A percentile compares a stretch with the other conserved stretches of the same genome.
phyloP scores from a whole-genome alignment of 148 eudicot genomes.

The Vaccinium corymbosum region DNA sequence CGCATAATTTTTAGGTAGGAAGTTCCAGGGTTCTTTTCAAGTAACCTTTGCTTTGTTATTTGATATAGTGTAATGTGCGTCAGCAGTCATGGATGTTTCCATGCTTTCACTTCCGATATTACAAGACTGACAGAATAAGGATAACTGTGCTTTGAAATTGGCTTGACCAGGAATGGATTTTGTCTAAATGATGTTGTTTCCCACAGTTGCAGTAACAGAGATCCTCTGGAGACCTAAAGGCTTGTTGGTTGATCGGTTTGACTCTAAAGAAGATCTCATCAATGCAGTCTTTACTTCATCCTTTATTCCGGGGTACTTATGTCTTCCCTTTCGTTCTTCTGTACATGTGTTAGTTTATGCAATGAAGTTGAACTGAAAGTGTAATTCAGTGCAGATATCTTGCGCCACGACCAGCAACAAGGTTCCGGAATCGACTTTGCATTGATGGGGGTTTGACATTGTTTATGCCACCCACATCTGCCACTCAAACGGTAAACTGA shows the following conservation, averaged over 20 bases:
- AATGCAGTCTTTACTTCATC: constrained; percentile 93
- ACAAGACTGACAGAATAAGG: no score
- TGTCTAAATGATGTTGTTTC: constrained; percentile 2
- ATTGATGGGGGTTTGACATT: constrained; percentile 95
- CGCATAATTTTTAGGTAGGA: background rate
- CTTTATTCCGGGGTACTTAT: constrained; percentile 87
- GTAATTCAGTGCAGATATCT: constrained; percentile 62
- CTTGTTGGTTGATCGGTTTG: constrained; percentile 85
- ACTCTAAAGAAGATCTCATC: constrained; percentile 94
- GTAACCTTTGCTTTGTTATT: no score
- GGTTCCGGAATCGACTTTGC: constrained; percentile 87
- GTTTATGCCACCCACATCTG: constrained; percentile 99
- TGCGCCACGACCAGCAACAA: constrained; percentile 93
- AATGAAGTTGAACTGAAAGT: constrained; percentile 14
- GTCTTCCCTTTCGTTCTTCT: background rate
- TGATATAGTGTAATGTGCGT: no score
- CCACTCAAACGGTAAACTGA: constrained; percentile 71
- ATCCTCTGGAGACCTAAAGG: constrained; percentile 96
- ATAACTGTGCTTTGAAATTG: no score
- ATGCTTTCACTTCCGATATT: no score
- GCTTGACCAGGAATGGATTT: no score
- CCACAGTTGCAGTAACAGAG: constrained; percentile 90
- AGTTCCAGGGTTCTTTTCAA: no score
- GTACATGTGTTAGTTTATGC: constrained; percentile 13
- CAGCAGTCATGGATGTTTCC: no score